phyloP scores from a whole-genome alignment of 805 yeast species.

The Scheffersomyces coipomensis region DNA sequence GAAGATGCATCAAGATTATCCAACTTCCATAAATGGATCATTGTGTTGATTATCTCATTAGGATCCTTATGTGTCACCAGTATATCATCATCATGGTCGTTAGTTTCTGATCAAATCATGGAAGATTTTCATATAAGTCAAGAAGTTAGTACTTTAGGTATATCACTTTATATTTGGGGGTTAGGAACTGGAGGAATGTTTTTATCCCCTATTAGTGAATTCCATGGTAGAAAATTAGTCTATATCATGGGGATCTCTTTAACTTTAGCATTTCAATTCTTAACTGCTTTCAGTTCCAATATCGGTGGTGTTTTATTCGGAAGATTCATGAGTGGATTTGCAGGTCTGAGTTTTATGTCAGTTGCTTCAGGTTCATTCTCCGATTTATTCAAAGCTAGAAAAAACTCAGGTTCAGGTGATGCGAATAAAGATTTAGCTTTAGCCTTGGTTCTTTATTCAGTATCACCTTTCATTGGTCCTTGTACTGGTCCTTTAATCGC shows the following conservation, averaged over 20 bases:
- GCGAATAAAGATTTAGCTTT: conserved; percentile 17
- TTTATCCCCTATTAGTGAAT: conserved; percentile 62
- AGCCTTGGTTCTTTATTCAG: conserved; percentile 24
- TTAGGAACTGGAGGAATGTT: conserved; percentile 29
- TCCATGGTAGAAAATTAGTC: conserved; percentile 57
- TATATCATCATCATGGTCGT: conserved; percentile 27
- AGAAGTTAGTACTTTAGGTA: conserved; percentile 24
- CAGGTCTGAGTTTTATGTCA: conserved; percentile 25
- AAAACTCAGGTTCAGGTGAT: conserved; percentile 5
- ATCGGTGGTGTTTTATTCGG: conserved; percentile 26
- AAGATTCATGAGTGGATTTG: conserved; percentile 24
- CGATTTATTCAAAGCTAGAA: conserved; percentile 20
- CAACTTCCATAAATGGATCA: conserved; percentile 22
- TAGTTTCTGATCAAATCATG: conserved; percentile 21
- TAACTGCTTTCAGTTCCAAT: conserved; percentile 23
- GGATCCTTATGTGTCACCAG: conserved; percentile 26
- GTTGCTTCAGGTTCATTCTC: conserved; percentile 30
- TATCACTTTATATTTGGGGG: conserved; percentile 25
- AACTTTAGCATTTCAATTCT: conserved; percentile 19
- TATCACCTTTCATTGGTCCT: conserved; percentile 29
- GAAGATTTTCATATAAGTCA: conserved; percentile 20
- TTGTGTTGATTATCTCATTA: conserved; percentile 19
- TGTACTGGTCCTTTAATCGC: conserved; percentile 27
- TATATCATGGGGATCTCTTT: conserved; percentile 30
- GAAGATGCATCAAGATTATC: conserved; percentile 23